Evolutionary conservation across 805 yeast species (phyloP), one percentile per base, ranked within the genome.

Genomic region (Kodamaea laetipori): DNA sequence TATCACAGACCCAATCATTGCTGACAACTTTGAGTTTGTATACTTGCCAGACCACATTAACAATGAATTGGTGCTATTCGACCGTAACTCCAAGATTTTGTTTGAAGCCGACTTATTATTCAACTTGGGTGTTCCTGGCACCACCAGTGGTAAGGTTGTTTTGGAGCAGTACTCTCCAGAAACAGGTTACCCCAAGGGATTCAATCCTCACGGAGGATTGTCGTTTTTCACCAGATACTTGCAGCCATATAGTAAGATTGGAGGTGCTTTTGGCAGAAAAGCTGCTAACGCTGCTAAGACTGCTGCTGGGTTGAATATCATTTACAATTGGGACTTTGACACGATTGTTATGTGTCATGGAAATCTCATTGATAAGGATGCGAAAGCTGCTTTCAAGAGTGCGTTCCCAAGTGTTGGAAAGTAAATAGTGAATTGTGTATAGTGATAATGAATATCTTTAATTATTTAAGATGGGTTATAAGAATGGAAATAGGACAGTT

Each of bases 101-200:
- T 67, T 77, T 47, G 80, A 74, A 51, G 89, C 82, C 10, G 89
- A 84, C 57, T 56, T 82, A 45, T 53, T 82, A 25, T 77, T 83
- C 63, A 80, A 81, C 56, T 64, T 82, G 49, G 82, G 81, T 9
- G 66, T 68, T 25, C 50, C 56, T 12, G 74, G 71, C 9, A 51
- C 59, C n/a, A 48, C 52, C 8, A 27, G 42, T 19, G 50, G 52
- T 4, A 37, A 48, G 11, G 52, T 43, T 19, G 49, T 54, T 4
- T 52, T 67, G 50, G 74, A 70, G 44, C 82, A 77, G 52, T 75
- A 58, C 52, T 63, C 71, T 17, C 63, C 69, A 1, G 66, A 50
- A 27, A 51, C 65, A 6, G 86, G 83, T 24, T 81, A 67, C 48
- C 67, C 69, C 6, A 67, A 61, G 4, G 58, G 57, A 6, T 60